Conservation (phyloP, 371 early-diverging fungal genomes). For the Mortierella sp. region DNA sequence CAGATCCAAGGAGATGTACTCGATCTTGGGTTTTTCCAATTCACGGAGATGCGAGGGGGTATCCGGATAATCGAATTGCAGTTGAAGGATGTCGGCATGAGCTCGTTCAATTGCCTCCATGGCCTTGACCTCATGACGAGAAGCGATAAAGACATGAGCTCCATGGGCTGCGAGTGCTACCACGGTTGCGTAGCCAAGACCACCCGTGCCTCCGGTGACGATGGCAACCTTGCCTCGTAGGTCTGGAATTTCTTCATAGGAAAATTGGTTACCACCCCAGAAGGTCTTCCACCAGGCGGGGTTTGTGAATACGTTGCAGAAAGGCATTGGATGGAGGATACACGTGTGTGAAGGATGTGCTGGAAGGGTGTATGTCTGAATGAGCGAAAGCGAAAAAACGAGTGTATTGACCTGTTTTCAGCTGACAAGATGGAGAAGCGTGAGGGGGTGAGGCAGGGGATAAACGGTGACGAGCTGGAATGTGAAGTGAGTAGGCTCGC, state of each 20-base stretch:
- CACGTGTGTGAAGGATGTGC: no score
- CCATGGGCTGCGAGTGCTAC: slow-evolving; percentile 68
- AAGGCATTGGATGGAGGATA: slow-evolving; percentile 14
- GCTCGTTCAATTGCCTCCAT: slow-evolving; percentile 63
- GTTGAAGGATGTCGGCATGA: slow-evolving; percentile 61
- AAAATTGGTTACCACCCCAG: slow-evolving; percentile 24
- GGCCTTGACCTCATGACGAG: slow-evolving; percentile 62
- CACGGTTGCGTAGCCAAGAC: slow-evolving; percentile 72
- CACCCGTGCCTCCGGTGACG: slow-evolving; percentile 78
- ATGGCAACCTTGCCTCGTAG: slow-evolving; percentile 71
- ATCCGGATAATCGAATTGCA: slow-evolving; percentile 23
- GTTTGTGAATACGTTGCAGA: slow-evolving; percentile 18
- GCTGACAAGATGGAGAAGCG: no score
- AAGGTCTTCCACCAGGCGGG: slow-evolving; percentile 36
- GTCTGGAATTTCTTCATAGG: slow-evolving; percentile 65
- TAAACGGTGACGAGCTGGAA: no score
- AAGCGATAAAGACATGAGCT: slow-evolving; percentile 70
- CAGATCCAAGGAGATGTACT: slow-evolving; percentile 67
- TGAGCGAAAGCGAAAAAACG: no score
- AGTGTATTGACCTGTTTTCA: no score
- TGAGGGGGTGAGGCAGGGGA: no score
- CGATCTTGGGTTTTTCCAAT: slow-evolving; percentile 48
- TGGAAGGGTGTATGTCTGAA: no score
- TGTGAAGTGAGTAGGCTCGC: no score
- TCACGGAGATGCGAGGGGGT: neutral